Evolutionary conservation across 805 yeast species (phyloP).

Genomic region (Candida sphagnicola): DNA sequence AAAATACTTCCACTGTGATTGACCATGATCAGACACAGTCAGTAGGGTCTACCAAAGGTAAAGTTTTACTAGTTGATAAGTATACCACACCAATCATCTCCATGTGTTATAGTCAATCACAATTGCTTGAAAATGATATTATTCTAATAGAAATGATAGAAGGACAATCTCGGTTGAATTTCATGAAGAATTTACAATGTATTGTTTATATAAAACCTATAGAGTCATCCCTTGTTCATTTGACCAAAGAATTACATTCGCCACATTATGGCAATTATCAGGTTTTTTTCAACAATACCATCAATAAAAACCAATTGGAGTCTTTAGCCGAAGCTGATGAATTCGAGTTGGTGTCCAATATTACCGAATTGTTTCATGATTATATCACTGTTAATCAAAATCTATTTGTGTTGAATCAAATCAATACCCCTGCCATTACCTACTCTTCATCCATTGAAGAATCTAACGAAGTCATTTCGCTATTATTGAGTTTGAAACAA

Average conservation of each 20-base stretch:
- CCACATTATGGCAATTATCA: constrained; percentile 83
- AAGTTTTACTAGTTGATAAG: constrained; percentile 74
- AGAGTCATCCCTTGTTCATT: constrained; percentile 53
- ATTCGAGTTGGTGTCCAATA: constrained; percentile 68
- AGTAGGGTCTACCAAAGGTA: constrained; percentile 38
- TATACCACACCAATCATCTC: constrained; percentile 82
- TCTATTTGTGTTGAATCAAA: constrained; percentile 39
- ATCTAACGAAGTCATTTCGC: constrained; percentile 41
- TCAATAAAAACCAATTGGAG: constrained; percentile 77
- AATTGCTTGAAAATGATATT: constrained; percentile 76
- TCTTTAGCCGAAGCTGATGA: constrained; percentile 88
- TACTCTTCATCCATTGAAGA: constrained; percentile 26
- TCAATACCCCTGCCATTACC: constrained; percentile 9
- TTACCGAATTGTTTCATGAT: constrained; percentile 84
- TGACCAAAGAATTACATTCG: constrained; percentile 62
- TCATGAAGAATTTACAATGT: constrained; percentile 66
- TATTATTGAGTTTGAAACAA: constrained; percentile 66
- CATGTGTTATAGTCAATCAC: constrained; percentile 86
- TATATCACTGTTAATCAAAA: constrained; percentile 70
- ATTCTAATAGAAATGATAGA: constrained; percentile 64
- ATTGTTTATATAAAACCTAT: constrained; percentile 75
- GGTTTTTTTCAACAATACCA: constrained; percentile 70
- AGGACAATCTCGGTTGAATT: constrained; percentile 61
- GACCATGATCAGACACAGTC: constrained; percentile 12
- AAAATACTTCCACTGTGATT: constrained; percentile 2